Base-by-base conservation (phyloP, 805 yeast species). In the Saccharomycopsis synnaedendra region DNA sequence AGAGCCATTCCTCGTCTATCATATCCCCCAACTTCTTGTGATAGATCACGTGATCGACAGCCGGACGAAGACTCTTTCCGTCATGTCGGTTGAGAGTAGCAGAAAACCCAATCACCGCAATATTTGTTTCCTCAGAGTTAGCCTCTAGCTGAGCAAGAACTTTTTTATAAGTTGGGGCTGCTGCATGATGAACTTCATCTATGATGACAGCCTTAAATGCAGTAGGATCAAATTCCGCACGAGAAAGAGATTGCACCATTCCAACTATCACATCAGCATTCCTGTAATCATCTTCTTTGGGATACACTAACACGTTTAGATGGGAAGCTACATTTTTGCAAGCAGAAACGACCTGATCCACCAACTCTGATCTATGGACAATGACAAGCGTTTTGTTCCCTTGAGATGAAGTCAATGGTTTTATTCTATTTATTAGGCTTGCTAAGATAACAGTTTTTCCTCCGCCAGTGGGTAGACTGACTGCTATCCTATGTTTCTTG, bases 101-200 rank as follows among this genome's bases (percentile, higher is more conserved):
- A 9, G 95, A 82, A 55, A 90, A 86, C 2, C 97, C 97, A 10
- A 86, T 67, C 0, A 86, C 75, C 0, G 66, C 60, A 0, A 64
- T 54, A 1, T 58, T 53, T 34, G 36, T n/a, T n/a, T 34, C 10
- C 36, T 9, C 10, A 8, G n/a, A n/a, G 34, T 57, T 53, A 5
- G 81, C 80, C 0, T 67, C 66, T 56, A 89, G 86, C 57, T 85
- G 70, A 3, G 67, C 60, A 45, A 86, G 60, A 1, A 88, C 69
- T 32, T 70, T 68, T 11, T 64, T 41, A 66, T 89, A 90, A 1
- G 88, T 70, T 10, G 61, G 58, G 0, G 96, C 87, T 1, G 85
- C 83, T 0, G 95, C 81, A 62, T 89, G 97, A 59, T 89, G 97
- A 39, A 96, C 94, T 60, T 89, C 97, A 63, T 89, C 97, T 2